Evolutionary conservation across 139 green algal species (phyloP), one percentile per base, ranked within the genome.

Genomic region (Chlorella sp.): DNA sequence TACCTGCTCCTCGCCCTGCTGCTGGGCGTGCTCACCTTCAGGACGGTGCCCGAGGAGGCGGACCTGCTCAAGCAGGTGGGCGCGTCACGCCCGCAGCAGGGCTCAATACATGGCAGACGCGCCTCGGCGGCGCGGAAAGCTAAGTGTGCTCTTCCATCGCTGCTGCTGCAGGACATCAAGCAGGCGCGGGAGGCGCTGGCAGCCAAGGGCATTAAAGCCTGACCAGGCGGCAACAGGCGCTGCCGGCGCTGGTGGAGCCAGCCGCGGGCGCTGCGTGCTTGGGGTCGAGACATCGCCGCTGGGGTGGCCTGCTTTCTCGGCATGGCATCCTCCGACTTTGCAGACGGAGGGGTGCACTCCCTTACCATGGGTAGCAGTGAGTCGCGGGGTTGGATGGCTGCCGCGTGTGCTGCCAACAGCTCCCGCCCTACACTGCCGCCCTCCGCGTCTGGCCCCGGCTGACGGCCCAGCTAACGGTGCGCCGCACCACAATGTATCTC

Each of bases 1-100:
- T 86, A 82, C 70, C 71, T 86, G 23, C 8, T 84, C 7, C 7
- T 60, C 36, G 38, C 67, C 11, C 59, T 92, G 67, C 35, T 87
- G 27, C 48, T 77, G n/a, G 87, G 87, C 7, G 77, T 89, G 3
- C 27, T 67, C 31, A 87, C 76, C 0, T 92, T 92, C 65, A 58
- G 58, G 21, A 90, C 83, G 21, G 86, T 77, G 59, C 87, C 87
- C 0, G 64, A 79, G 45, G 87, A 89, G 59, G 71, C 79, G 0
- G 66, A 69, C 4, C 33, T 69, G 15, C 81, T 92, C 12, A 72
- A 85, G 5, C 27, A 88, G 81, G 74, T 60, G 46, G 6, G 59
- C 5, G 21, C 25, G 17, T 33, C 56, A 12, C 56, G 56, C n/a
- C 12, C 25, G 48, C 17, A n/a, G 48, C 48, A 58, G 48, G 17